Conservation (phyloP, 73 alveolate genomes). For the Stentor roeselii region DNA sequence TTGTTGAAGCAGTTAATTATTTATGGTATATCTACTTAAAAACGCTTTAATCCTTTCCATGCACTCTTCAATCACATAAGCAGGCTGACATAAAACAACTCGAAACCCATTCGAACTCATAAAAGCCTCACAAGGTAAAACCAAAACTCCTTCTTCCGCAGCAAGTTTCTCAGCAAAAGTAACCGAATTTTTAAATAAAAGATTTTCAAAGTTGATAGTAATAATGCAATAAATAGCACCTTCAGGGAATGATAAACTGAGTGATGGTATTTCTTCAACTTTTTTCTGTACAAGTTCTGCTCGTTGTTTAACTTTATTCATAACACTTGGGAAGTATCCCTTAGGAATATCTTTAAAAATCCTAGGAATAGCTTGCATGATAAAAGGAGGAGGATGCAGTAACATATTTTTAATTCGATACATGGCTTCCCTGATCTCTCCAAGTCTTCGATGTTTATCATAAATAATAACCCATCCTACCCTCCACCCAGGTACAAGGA, state of each 20-base stretch:
- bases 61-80: neutral
- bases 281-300: neutral
- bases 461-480: constrained; percentile 72
- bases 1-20: no score
- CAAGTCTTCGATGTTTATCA: constrained; percentile 59
- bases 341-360: neutral
- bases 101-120: neutral
- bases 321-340: neutral
- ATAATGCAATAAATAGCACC: neutral
- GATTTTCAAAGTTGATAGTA: no score
- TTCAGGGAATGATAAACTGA: neutral
- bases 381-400: neutral
- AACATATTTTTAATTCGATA: no score
- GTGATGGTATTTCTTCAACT: neutral
- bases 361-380: neutral
- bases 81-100: neutral
- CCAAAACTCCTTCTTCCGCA: neutral
- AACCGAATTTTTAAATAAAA: no score
- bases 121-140: neutral
- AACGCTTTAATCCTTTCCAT: neutral
- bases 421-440: constrained; percentile 39
- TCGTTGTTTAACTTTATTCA: neutral
- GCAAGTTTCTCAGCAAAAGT: neutral
- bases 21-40: neutral
- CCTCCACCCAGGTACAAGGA: constrained; percentile 87